A percentile compares a stretch with the other conserved stretches of the same genome.
phyloP scores from a whole-genome alignment of 1,139 yeast genomes.

The Kodamaea sp. region DNA sequence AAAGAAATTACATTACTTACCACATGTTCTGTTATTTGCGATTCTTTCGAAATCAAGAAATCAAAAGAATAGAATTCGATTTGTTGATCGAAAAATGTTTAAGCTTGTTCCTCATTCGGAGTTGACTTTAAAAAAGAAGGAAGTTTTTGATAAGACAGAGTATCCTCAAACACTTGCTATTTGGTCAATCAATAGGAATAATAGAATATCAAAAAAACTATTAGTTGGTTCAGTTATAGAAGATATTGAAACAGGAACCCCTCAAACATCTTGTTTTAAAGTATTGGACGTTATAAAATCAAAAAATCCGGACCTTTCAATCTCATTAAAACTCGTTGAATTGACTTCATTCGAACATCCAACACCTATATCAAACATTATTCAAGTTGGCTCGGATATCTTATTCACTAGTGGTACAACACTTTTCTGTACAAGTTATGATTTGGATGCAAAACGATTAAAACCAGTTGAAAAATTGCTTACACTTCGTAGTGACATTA shows the following conservation, averaged over 20 bases:
- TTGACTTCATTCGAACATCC: constrained; percentile 36
- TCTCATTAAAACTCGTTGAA: constrained; percentile 23
- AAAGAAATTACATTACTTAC: constrained; percentile 18
- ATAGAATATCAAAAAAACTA: constrained; percentile 35
- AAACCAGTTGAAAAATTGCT: constrained; percentile 24
- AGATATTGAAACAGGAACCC: constrained; percentile 22
- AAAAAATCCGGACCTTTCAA: constrained; percentile 15
- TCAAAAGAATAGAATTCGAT: constrained; percentile 23
- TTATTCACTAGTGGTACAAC: constrained; percentile 32
- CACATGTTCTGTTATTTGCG: constrained; percentile 27
- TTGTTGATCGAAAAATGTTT: constrained; percentile 32
- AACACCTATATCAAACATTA: constrained; percentile 35
- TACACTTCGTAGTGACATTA: constrained; percentile 37
- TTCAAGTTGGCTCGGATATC: constrained; percentile 34
- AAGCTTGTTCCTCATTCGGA: constrained; percentile 13
- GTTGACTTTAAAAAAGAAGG: constrained; percentile 15
- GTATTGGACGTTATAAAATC: constrained; percentile 38
- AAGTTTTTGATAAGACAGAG: constrained; percentile 31
- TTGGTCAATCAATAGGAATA: constrained; percentile 34
- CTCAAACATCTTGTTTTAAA: constrained; percentile 21
- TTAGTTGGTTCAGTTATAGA: constrained; percentile 37
- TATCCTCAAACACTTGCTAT: constrained; percentile 33
- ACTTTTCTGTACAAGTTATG: constrained; percentile 39
- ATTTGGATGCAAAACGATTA: constrained; percentile 35
- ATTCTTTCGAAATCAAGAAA: constrained; percentile 34